These are phyloP conservation scores for Scutellaria galericulata DNA, from an alignment of 257 asterid genomes.

Conservation along the genomic window DNA sequence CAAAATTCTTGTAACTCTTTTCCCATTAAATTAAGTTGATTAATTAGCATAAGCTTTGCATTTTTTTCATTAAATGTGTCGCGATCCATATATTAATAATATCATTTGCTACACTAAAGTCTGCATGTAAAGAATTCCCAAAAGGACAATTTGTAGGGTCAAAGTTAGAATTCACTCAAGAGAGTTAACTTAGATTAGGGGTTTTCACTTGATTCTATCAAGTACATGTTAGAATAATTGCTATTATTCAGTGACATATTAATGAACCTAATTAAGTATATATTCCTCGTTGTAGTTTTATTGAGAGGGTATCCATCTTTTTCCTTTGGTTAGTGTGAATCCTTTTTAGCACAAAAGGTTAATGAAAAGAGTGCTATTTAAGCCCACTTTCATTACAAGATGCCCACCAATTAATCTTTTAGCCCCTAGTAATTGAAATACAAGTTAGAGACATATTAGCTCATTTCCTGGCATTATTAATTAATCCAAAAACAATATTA, in stretches of 20 bases:
- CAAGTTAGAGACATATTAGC: too few relatives aligned
- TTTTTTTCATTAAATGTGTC: too few relatives aligned
- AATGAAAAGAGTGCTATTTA: constrained; percentile 40
- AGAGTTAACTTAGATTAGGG: neutral
- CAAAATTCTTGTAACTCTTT: neutral
- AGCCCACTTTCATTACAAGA: constrained; percentile 52
- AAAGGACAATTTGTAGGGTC: neutral
- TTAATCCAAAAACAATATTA: too few relatives aligned
- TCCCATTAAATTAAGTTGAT: neutral
- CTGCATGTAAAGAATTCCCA: neutral
- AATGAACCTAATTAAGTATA: constrained; percentile 28
- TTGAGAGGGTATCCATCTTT: constrained; percentile 41
- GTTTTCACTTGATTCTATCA: constrained; percentile 3
- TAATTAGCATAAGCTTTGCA: neutral
- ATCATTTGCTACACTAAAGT: neutral
- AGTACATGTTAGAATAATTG: neutral
- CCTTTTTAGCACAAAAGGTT: constrained; percentile 63
- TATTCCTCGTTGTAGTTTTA: constrained; percentile 33
- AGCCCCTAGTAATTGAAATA: neutral
- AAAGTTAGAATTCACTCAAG: neutral
- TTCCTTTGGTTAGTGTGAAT: constrained; percentile 46
- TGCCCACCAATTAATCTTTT: constrained; percentile 56
- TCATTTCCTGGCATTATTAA: too few relatives aligned
- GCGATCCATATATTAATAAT: too few relatives aligned
- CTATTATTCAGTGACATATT: neutral